These are phyloP conservation scores for Pleurotus platypus DNA, from an alignment of 768 basidiomycete species.

Conservation along the genomic window DNA sequence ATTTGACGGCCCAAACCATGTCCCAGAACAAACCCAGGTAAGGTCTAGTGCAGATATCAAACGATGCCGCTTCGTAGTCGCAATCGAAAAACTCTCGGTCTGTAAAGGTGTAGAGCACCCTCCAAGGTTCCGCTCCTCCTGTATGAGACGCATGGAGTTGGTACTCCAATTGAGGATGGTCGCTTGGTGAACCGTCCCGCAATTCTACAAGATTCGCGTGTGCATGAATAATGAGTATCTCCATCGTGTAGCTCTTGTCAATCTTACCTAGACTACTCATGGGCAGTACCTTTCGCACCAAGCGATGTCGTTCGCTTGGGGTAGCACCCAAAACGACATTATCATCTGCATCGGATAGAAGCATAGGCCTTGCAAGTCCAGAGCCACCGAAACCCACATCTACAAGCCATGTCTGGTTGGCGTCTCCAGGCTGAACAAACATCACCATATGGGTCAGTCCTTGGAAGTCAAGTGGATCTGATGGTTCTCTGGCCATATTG, in stretches of 20 bases:
- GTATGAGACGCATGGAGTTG: slow-evolving; percentile 5
- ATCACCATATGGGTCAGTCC: slow-evolving; percentile 22
- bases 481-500: slow-evolving; percentile 14
- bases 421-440: slow-evolving; percentile 26
- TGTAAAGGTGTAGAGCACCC: slow-evolving; percentile 21
- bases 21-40: slow-evolving; percentile 19
- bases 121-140: slow-evolving; percentile 15
- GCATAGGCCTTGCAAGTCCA: slow-evolving; percentile 22
- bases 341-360: slow-evolving; percentile 19
- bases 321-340: slow-evolving; percentile 18
- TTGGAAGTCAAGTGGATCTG: slow-evolving; percentile 9
- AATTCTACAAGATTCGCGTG: no score
- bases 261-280: slow-evolving; percentile 16
- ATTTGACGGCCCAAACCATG: slow-evolving; percentile 21
- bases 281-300: slow-evolving; percentile 14
- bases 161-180: slow-evolving; percentile 2
- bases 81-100: slow-evolving; percentile 23
- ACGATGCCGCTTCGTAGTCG: slow-evolving; percentile 21
- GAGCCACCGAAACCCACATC: slow-evolving; percentile 28
- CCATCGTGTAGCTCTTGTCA: no score
- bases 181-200: not conserved
- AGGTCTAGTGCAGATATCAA: slow-evolving; percentile 17
- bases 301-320: slow-evolving; percentile 19
- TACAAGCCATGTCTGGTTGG: slow-evolving; percentile 25
- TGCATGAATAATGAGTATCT: no score